Evolutionary conservation across 768 basidiomycete genomes (phyloP), one percentile per base, ranked within the genome.

Genomic region (Glaciozyma antarctica): DNA sequence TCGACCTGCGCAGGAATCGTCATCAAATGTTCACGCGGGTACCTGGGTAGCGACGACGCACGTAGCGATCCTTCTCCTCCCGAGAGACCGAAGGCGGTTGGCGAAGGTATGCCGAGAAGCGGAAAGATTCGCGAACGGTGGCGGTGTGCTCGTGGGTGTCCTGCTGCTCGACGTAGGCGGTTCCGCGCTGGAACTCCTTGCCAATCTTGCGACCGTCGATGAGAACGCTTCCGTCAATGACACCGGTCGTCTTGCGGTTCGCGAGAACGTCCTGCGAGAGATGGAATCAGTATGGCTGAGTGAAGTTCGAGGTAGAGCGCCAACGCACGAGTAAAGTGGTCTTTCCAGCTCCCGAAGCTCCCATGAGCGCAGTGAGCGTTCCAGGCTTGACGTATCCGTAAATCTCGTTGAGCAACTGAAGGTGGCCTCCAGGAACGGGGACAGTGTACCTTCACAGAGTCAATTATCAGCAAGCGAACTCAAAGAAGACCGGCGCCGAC

Each of bases 331-430:
- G 67, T 0, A 75, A 65, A 1, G 76, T 78, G 9, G 77, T 78
- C 67, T 79, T 79, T 24, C 79, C 79, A 22, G 79, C 79, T 64
- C 79, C 79, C 9, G 75, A 76, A 13, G 77, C 78, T 58, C 79
- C 79, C 78, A 80, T 79, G 7, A 80, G 74, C 0, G 79, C 79
- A 8, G 78, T 79, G 16, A 80, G 68, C 15, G 73, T 72, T 41
- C 79, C 79, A 22, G 78, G 78, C 63, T 75, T 73, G 67, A 77
- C 76, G 66, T 76, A 80, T 30, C 79, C 79, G 58, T 70, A 76
- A 52, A 80, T 65, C 58, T 70, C 26, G 57, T 70, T 52, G 16
- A 72, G 64, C 16, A 72, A 55, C 19, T 66, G 62, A 24, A 51
- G 60, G 13, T 60, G 58, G 12, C 49, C 49, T 5, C 67, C 61